These are phyloP conservation scores for Clathrospora elynae DNA, from an alignment of 2,329 filamentous ascomycete genomes.

Conservation along the genomic window DNA sequence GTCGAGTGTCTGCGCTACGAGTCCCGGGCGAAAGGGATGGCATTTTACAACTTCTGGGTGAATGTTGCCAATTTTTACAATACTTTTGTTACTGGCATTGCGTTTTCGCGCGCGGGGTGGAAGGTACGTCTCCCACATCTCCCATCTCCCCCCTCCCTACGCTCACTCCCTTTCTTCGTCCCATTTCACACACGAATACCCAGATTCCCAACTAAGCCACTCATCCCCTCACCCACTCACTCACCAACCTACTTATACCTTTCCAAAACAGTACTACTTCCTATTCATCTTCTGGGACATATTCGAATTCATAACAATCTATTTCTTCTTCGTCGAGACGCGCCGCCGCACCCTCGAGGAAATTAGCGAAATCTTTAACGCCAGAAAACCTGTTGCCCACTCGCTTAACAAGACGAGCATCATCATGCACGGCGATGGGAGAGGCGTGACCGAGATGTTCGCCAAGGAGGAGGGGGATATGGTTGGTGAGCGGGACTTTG, in stretches of 20 bases:
- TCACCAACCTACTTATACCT: conserved; percentile 1
- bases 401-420: conserved; percentile 38
- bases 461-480: conserved; percentile 37
- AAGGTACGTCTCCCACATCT: conserved; percentile 30
- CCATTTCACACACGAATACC: background rate
- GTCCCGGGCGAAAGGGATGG: conserved; percentile 56
- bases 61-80: conserved; percentile 55
- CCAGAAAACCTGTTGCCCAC: conserved; percentile 48
- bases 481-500: conserved; percentile 11
- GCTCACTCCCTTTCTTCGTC: background rate
- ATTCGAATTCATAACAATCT: conserved; percentile 49
- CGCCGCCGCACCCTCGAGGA: conserved; percentile 54
- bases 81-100: conserved; percentile 53
- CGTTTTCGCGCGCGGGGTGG: conserved; percentile 46
- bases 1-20: conserved; percentile 57
- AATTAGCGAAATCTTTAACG: conserved; percentile 52
- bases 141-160: background rate
- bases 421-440: conserved; percentile 36
- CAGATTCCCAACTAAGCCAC: background rate
- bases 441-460: conserved; percentile 40
- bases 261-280: conserved; percentile 42
- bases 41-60: conserved; percentile 54
- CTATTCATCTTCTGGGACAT: conserved; percentile 51
- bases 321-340: conserved; percentile 47
- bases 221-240: background rate